Evolutionary conservation across 164 flowering plant species (phyloP).

Genomic region (Piper longum): DNA sequence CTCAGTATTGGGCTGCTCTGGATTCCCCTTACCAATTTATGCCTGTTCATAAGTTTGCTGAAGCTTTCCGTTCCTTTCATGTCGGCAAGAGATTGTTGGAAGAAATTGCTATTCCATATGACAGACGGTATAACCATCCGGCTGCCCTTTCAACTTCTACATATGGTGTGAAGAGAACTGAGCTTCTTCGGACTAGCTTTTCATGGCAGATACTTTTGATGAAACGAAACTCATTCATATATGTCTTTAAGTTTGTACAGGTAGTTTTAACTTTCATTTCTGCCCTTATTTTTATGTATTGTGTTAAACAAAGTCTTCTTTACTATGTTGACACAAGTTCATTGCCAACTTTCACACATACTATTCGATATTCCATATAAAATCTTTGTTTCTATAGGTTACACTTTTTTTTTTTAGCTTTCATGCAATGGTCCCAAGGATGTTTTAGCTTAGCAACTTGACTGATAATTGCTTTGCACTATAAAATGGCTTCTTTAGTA

Average conservation of each 20-base stretch:
- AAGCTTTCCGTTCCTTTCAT: conserved; percentile 59
- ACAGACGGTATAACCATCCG: conserved; percentile 51
- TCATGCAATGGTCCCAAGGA: no score
- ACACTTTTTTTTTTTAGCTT: conserved; percentile 1
- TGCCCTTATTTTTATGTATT: neutral
- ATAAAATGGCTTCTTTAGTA: no score
- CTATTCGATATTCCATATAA: no score
- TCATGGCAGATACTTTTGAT: conserved; percentile 76
- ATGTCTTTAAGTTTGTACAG: conserved; percentile 85
- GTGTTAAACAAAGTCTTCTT: no score
- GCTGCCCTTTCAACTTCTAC: conserved; percentile 68
- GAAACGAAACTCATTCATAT: conserved; percentile 87
- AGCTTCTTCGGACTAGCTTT: conserved; percentile 69
- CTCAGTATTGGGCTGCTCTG: conserved; percentile 80
- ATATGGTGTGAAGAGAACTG: conserved; percentile 57
- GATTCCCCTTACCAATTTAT: conserved; percentile 52
- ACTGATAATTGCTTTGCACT: no score
- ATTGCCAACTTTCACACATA: no score
- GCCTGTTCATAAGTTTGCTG: conserved; percentile 65
- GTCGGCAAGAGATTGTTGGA: conserved; percentile 45
- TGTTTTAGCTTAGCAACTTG: no score
- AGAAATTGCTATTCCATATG: conserved; percentile 23
- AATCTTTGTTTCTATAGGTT: conserved; percentile 32
- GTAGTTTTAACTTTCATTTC: conserved; percentile 17
- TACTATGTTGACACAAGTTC: no score